Conservation (phyloP, 805 yeast species). For the Spathaspora passalidarum region DNA sequence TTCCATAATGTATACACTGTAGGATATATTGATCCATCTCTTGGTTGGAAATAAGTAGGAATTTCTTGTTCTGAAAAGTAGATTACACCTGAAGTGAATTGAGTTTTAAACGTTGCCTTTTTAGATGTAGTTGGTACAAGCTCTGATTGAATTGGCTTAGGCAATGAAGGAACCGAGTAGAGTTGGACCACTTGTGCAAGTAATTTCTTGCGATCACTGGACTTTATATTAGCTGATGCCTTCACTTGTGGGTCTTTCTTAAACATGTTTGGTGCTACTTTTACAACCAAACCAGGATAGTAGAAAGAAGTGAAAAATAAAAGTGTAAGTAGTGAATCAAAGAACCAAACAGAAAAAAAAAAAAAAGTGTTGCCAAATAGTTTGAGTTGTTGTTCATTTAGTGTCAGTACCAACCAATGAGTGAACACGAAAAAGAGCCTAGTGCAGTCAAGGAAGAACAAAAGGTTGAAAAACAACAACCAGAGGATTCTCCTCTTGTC, state of each 20-base stretch:
- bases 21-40: slow-evolving; percentile 60
- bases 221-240: slow-evolving; percentile 74
- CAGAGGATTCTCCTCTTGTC: too few relatives aligned
- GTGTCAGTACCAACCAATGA: too few relatives aligned
- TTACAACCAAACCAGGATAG: too few relatives aligned
- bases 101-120: slow-evolving; percentile 58
- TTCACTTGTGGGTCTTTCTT: slow-evolving; percentile 59
- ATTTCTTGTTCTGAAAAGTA: slow-evolving; percentile 60
- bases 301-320: not conserved
- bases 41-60: slow-evolving; percentile 71
- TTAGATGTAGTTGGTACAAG: slow-evolving; percentile 56
- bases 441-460: not conserved
- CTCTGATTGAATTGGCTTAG: slow-evolving; percentile 17
- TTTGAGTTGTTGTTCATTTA: too few relatives aligned
- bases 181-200: slow-evolving; percentile 39
- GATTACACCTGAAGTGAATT: slow-evolving; percentile 54
- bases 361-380: too few relatives aligned
- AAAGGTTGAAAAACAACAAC: not conserved
- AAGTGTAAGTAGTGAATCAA: too few relatives aligned
- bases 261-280: slow-evolving; percentile 44
- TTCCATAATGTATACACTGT: slow-evolving; percentile 73
- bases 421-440: not conserved
- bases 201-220: slow-evolving; percentile 70
- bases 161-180: slow-evolving; percentile 31
- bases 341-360: too few relatives aligned